phyloP scores from a whole-genome alignment of 176 grass and related monocot genomes.

The Oryza punctata region DNA sequence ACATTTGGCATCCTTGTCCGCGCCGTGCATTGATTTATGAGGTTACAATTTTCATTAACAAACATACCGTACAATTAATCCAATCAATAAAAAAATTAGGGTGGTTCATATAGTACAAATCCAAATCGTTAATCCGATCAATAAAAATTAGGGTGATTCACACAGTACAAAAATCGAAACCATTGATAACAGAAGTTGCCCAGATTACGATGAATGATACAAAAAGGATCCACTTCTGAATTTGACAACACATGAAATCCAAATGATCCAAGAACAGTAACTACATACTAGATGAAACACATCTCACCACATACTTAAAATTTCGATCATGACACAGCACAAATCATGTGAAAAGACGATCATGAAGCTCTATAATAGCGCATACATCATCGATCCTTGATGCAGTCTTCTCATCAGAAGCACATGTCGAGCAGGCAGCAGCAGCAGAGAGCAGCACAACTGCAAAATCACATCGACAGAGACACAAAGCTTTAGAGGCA shows the following conservation, averaged over 20 bases:
- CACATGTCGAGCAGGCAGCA: slow-evolving; percentile 77
- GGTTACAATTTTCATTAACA: not conserved
- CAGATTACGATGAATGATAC: not conserved
- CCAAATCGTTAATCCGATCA: not conserved
- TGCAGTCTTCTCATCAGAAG: slow-evolving; percentile 29
- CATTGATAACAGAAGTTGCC: not conserved
- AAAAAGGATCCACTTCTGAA: not conserved
- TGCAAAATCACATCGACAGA: slow-evolving; percentile 26
- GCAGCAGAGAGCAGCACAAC: slow-evolving; percentile 67
- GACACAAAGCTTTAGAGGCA: not conserved
- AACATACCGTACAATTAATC: too few relatives aligned
- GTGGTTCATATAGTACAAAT: too few relatives aligned
- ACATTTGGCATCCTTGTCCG: slow-evolving; percentile 2
- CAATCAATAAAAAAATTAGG: too few relatives aligned
- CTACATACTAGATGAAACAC: not conserved
- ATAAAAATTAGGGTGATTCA: not conserved
- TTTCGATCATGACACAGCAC: not conserved
- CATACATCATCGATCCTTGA: not conserved
- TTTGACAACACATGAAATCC: not conserved
- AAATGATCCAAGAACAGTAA: not conserved
- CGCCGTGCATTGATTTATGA: not conserved
- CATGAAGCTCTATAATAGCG: not conserved
- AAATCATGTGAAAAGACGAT: not conserved
- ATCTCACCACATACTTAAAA: not conserved
- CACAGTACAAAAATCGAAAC: not conserved